These are phyloP conservation scores for Rhizoclosmatium sp. DNA, from an alignment of 192 early-diverging fungal species.

Conservation along the genomic window DNA sequence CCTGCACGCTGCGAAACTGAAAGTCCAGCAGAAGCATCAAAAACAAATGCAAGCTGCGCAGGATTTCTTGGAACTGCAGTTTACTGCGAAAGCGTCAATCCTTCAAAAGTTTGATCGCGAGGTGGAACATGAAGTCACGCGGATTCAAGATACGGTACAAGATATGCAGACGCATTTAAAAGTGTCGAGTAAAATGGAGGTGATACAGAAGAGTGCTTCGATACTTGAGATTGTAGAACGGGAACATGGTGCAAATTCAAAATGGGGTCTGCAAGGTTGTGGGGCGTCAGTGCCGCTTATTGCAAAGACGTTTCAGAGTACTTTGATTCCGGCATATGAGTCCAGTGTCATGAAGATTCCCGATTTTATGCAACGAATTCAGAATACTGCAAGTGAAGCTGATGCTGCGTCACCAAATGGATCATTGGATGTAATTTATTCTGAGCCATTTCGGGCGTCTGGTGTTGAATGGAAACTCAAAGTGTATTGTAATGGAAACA, in stretches of 20 bases:
- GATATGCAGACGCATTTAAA: conserved; percentile 24
- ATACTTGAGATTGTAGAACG: conserved; percentile 8
- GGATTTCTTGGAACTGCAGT: not conserved
- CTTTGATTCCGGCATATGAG: conserved; percentile 37
- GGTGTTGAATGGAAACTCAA: conserved; percentile 45
- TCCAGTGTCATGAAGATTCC: conserved; percentile 2
- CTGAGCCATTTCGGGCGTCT: conserved; percentile 9
- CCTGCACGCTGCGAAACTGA: not conserved
- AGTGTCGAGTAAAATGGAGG: conserved; percentile 1
- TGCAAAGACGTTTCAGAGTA: not conserved
- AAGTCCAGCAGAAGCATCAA: not conserved
- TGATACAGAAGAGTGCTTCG: conserved; percentile 24
- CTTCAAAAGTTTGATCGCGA: not conserved
- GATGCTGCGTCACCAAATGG: not conserved
- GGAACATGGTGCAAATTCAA: not conserved
- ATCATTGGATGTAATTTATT: conserved; percentile 20
- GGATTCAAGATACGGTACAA: conserved; percentile 21
- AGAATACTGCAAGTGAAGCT: not conserved
- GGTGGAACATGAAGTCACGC: conserved; percentile 22
- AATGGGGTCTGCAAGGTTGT: not conserved
- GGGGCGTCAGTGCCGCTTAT: conserved; percentile 16
- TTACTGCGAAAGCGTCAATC: not conserved
- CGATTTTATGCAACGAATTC: not conserved
- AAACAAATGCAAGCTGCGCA: not conserved
- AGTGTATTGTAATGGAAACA: conserved; percentile 46